phyloP scores from a whole-genome alignment of 169 alveolate genomes.

The Cyclospora cayetanensis region DNA sequence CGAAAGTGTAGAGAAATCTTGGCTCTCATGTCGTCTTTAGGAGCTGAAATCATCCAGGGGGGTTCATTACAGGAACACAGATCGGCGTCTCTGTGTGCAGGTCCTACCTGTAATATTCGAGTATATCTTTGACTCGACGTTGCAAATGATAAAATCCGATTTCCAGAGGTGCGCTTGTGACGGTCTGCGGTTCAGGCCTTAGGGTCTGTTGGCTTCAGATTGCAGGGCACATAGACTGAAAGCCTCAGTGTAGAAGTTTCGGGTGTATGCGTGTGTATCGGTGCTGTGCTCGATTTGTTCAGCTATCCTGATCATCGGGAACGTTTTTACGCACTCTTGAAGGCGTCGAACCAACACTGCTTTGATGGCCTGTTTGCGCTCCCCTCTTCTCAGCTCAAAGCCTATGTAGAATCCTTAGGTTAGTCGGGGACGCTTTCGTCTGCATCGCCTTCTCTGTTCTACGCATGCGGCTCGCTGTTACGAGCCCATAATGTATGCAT shows the following conservation, averaged over 20 bases:
- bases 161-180: constrained; percentile 69
- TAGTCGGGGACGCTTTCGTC: too few relatives aligned
- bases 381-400: constrained; percentile 77
- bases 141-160: constrained; percentile 69
- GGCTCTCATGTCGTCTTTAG: too few relatives aligned
- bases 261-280: neutral
- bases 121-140: constrained; percentile 70
- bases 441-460: too few relatives aligned
- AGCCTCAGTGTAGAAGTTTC: neutral
- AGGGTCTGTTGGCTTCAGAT: neutral
- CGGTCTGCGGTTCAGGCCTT: neutral
- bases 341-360: constrained; percentile 78
- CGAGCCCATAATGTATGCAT: too few relatives aligned
- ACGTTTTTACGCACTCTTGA: constrained; percentile 80
- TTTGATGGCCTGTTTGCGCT: constrained; percentile 77
- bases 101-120: constrained; percentile 68
- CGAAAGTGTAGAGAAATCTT: too few relatives aligned
- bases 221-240: neutral
- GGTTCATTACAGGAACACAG: too few relatives aligned
- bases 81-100: neutral
- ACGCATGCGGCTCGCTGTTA: too few relatives aligned
- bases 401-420: constrained; percentile 81
- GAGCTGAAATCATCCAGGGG: too few relatives aligned
- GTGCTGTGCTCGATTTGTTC: neutral
- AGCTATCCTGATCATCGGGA: constrained; percentile 87